Percentiles rank a stretch among this genome's conserved stretches.
These are phyloP conservation scores for Kodamaea ohmeri DNA, from an alignment of 1,139 yeast species.

Conservation along the genomic window DNA sequence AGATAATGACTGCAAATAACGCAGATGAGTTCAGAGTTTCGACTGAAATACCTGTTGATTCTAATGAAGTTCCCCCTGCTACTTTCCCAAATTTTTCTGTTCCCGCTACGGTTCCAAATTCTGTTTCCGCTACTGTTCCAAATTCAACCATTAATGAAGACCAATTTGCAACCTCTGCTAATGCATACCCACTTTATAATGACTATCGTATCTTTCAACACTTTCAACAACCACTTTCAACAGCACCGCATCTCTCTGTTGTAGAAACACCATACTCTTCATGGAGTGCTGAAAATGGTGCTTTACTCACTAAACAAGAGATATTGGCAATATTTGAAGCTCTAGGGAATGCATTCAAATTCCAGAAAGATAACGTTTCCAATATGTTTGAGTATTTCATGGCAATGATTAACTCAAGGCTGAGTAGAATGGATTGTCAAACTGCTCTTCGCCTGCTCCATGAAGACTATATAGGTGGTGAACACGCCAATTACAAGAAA, in stretches of 20 bases:
- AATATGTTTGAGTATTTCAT: slow-evolving; percentile 42
- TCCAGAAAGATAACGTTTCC: slow-evolving; percentile 34
- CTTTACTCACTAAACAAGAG: slow-evolving; percentile 20
- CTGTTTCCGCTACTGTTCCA: too few relatives aligned
- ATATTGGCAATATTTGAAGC: slow-evolving; percentile 23
- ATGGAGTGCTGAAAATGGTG: slow-evolving; percentile 39
- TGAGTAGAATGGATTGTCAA: slow-evolving; percentile 37
- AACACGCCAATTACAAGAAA: slow-evolving; percentile 36
- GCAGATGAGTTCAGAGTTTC: too few relatives aligned
- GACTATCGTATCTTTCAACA: slow-evolving; percentile 12
- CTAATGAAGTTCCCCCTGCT: too few relatives aligned
- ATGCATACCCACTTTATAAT: slow-evolving; percentile 2
- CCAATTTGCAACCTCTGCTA: neutral
- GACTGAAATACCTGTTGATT: too few relatives aligned
- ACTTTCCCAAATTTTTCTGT: too few relatives aligned
- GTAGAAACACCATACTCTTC: slow-evolving; percentile 14
- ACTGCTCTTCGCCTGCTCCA: slow-evolving; percentile 37
- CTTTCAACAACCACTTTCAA: slow-evolving; percentile 9
- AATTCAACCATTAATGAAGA: too few relatives aligned
- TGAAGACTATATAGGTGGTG: slow-evolving; percentile 44
- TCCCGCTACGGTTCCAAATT: too few relatives aligned
- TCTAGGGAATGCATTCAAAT: slow-evolving; percentile 28
- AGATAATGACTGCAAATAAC: too few relatives aligned
- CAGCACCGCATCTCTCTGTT: slow-evolving; percentile 1
- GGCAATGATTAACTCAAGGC: slow-evolving; percentile 40